phyloP scores from a whole-genome alignment of 345 rosid genomes.

The Cardamine chenopodiifolia region DNA sequence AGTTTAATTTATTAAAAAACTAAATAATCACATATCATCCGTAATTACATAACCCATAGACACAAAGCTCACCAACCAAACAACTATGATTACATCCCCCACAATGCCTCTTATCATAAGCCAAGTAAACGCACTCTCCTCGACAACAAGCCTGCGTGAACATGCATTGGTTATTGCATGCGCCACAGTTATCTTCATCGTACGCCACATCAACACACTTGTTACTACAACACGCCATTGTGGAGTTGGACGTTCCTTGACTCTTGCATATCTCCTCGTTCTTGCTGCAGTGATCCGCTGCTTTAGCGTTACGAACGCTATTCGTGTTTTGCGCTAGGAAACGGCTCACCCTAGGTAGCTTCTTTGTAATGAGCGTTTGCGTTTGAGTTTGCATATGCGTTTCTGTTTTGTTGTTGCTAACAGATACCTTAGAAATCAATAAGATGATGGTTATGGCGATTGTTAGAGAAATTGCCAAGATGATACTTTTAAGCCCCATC shows the following conservation, averaged over 20 bases:
- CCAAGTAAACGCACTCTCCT: constrained; percentile 59
- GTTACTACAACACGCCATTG: constrained; percentile 69
- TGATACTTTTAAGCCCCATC: constrained; percentile 50
- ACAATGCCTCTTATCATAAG: constrained; percentile 71
- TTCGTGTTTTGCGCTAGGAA: constrained; percentile 51
- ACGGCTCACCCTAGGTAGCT: constrained; percentile 49
- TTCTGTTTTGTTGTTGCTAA: constrained; percentile 18
- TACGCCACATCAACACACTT: constrained; percentile 56
- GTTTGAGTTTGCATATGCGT: neutral
- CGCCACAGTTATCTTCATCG: constrained; percentile 67
- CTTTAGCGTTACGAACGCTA: constrained; percentile 48
- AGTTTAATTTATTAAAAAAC: constrained; percentile 7
- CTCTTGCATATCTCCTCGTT: constrained; percentile 50
- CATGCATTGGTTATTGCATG: constrained; percentile 63
- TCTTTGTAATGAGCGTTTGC: constrained; percentile 1
- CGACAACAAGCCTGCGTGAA: constrained; percentile 65
- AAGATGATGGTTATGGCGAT: constrained; percentile 51
- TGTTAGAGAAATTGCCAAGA: constrained; percentile 53
- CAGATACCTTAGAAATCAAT: constrained; percentile 39
- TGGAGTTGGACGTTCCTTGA: constrained; percentile 32
- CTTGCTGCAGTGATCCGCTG: constrained; percentile 61
- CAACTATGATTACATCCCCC: constrained; percentile 69
- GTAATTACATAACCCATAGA: constrained; percentile 70
- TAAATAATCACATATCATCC: constrained; percentile 39
- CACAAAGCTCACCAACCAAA: constrained; percentile 47